Evolutionary conservation across 164 flowering plant species (phyloP).

Genomic region (Magnolia changhungtana): DNA sequence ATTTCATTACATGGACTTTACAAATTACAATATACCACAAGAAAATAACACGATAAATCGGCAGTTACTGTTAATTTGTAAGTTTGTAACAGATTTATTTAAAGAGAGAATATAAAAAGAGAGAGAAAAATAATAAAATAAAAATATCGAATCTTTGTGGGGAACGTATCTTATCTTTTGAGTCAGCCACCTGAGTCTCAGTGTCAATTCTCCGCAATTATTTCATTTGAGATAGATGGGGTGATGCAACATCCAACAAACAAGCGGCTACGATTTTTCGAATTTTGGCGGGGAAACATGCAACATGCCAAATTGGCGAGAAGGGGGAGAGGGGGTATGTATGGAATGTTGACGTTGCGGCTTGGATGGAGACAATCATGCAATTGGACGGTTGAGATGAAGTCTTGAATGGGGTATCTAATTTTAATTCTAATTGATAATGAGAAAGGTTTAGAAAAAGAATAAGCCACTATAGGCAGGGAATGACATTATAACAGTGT

Average conservation of each 20-base stretch:
- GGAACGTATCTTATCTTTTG: conserved; percentile 25
- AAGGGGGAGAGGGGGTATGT: conserved; percentile 6
- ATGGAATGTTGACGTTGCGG: no score
- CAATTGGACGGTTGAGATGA: no score
- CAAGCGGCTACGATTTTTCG: conserved; percentile 10
- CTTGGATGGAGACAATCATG: no score
- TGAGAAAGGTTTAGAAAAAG: no score
- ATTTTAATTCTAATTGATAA: no score
- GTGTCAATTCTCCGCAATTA: conserved; percentile 36
- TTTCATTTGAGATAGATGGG: conserved; percentile 12
- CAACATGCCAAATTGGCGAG: conserved; percentile 18
- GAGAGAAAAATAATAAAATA: background rate
- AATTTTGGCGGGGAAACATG: background rate
- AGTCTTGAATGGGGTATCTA: no score
- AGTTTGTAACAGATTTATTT: background rate
- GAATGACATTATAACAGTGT: no score
- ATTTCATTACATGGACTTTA: no score
- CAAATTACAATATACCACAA: background rate
- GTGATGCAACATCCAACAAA: background rate
- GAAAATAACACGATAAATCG: background rate
- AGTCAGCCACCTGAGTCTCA: conserved; percentile 31
- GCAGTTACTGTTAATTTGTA: background rate
- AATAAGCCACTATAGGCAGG: no score
- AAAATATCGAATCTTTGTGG: conserved; percentile 3
- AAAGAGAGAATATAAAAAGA: background rate